Base-by-base conservation (phyloP, 768 basidiomycete species). In the Leucosporidium yakuticum region DNA sequence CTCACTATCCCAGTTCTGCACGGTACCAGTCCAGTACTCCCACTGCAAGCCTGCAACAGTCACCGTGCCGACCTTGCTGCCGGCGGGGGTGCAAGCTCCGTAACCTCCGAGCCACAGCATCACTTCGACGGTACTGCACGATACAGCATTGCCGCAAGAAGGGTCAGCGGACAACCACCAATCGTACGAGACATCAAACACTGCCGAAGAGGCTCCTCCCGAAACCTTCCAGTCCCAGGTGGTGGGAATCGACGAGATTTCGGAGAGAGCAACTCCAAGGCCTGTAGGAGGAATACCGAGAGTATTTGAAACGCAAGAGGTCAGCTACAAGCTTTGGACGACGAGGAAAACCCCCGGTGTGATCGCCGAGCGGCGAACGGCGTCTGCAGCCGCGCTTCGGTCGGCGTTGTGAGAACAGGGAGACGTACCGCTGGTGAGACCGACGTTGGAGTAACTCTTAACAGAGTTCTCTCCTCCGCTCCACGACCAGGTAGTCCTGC, bases 131-230 rank as follows among this genome's bases (percentile, higher is more conserved):
- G 55, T 5, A 14, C 27, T 32, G 25, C 53, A 54, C 5, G 31
- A 32, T 7, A 31, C 29, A 5, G 25, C 32, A 17, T 57, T 12
- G 21, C 25, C 55, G 8, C 55, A 57, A 21, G 55, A 34, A 4
- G 55, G 20, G 32, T 27, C 55, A 3, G 25, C 6, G 21, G 55
- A 57, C 11, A 57, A 32, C 55, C 55, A 57, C 32, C 21, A 17
- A 14, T 57, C 55, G 55, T 32, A 57, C 32, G 55, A 57, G 25
- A 57, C 55, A 29, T 57, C 55, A n/a, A n/a, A n/a, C n/a, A 12
- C 31, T 32, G 55, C 31, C 32, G 31, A 57, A 1, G 55, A 12
- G 9, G 5, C 29, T 20, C 19, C 31, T 12, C 11, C 21, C 1
- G 55, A 32, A 32, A 19, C 31, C 5, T 19, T 32, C 55, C 55